Evolutionary conservation across 176 grass and related monocot genomes (phyloP).

Genomic region (Raddia guianensis): DNA sequence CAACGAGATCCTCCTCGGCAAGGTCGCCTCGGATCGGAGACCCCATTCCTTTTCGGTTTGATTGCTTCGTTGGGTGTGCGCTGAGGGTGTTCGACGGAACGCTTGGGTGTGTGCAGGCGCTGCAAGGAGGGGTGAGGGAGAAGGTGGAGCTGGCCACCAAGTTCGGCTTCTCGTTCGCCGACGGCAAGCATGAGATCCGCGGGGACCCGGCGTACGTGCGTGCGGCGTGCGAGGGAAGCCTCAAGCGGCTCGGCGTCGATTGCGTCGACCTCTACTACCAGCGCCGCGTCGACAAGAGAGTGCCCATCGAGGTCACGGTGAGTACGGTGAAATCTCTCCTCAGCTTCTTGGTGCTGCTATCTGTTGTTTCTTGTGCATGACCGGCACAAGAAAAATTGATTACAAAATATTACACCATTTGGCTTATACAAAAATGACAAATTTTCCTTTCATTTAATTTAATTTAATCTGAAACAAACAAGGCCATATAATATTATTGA

Average conservation of each 20-base stretch:
- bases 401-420: too few relatives aligned
- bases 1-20: slow-evolving; percentile 45
- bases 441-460: too few relatives aligned
- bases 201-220: slow-evolving; percentile 63
- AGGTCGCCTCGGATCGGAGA: slow-evolving; percentile 10
- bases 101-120: too few relatives aligned
- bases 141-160: slow-evolving; percentile 53
- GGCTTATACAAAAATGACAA: too few relatives aligned
- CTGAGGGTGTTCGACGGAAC: too few relatives aligned
- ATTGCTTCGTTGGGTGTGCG: too few relatives aligned
- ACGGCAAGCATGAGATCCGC: slow-evolving; percentile 10
- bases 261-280: slow-evolving; percentile 80
- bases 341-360: too few relatives aligned
- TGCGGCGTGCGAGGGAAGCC: slow-evolving; percentile 60
- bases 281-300: slow-evolving; percentile 56
- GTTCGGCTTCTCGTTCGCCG: slow-evolving; percentile 37
- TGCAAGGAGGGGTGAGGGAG: slow-evolving; percentile 30
- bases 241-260: slow-evolving; percentile 52
- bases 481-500: too few relatives aligned
- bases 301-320: slow-evolving; percentile 78
- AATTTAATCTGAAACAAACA: too few relatives aligned
- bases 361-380: too few relatives aligned
- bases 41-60: too few relatives aligned
- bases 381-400: too few relatives aligned
- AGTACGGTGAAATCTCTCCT: background rate